Percentiles rank a stretch among this genome's conserved stretches.
Conservation (phyloP, 2,329 filamentous ascomycete genomes). For the Pyrenophora seminiperda region DNA sequence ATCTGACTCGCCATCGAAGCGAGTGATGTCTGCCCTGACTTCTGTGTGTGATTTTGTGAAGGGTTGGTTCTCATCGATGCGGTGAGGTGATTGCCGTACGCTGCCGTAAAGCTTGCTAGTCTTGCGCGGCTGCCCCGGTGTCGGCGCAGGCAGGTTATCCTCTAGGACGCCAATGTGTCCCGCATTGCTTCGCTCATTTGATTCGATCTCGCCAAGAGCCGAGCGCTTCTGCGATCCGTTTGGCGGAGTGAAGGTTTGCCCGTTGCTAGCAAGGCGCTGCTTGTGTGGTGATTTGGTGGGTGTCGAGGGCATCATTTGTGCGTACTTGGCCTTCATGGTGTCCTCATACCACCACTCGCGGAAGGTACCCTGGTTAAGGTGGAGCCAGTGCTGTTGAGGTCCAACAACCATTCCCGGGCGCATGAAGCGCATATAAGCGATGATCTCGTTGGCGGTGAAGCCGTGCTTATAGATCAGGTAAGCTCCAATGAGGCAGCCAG, state of each 20-base stretch:
- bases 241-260: slow-evolving; percentile 80
- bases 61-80: slow-evolving; percentile 55
- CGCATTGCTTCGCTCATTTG: slow-evolving; percentile 65
- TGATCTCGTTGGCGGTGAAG: slow-evolving; percentile 96
- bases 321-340: slow-evolving; percentile 78
- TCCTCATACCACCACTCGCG: slow-evolving; percentile 95
- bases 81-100: slow-evolving; percentile 41
- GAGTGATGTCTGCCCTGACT: slow-evolving; percentile 62
- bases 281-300: slow-evolving; percentile 60
- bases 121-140: slow-evolving; percentile 93
- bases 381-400: slow-evolving; percentile 97
- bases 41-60: slow-evolving; percentile 63
- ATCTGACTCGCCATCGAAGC: slow-evolving; percentile 70
- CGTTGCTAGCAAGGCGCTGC: slow-evolving; percentile 63
- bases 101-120: slow-evolving; percentile 76
- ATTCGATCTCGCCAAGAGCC: slow-evolving; percentile 91
- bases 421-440: slow-evolving; percentile 99
- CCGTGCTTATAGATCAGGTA: slow-evolving; percentile 97
- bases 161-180: slow-evolving; percentile 70
- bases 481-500: slow-evolving; percentile 93
- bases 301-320: slow-evolving; percentile 63
- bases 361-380: slow-evolving; percentile 95
- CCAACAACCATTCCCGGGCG: slow-evolving; percentile 98
- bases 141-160: slow-evolving; percentile 91
- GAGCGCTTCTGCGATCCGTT: slow-evolving; percentile 77